Base-by-base conservation (phyloP, 2,329 filamentous ascomycete species). In the Geosmithia putterillii region DNA sequence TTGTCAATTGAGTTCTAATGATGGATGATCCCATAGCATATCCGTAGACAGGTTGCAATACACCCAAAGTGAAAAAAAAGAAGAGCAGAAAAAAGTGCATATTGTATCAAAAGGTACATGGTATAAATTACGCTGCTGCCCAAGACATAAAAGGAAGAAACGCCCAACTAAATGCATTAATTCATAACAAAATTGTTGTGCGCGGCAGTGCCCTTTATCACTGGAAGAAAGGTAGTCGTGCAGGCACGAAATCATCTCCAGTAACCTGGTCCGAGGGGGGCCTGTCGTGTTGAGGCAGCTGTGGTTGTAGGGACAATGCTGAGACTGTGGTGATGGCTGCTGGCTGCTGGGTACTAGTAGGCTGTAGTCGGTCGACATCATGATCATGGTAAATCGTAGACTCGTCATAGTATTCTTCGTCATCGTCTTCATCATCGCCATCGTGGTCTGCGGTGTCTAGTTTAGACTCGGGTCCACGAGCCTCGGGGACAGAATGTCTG, bases 181-280 rank as follows among this genome's bases (percentile, higher is more conserved):
- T n/a, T n/a, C n/a, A n/a, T n/a, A n/a, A 40, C 17, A 7, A 40
- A 10, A 23, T 40, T 42, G 14, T 14, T 7, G 32, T 20, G 21
- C 17, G n/a, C 22, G 22, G 7, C 25, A 17, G 14, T 20, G 20
- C 8, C 10, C 35, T 39, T n/a, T n/a, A 7, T 45, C 18, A 46
- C 8, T 38, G 37, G 60, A 81, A 75, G 43, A 67, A 66, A 34
- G 77, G 77, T 46, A 81, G 56, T 46, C 75, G 65, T 32, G 77
- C 77, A 4, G 76, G 76, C 19, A 80, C 63, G 50, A 81, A 81
- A 2, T 59, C 59, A 17, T 51, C 47, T n/a, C 38, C 38, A 19
- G 18, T 10, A 9, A 4, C 17, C 17, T n/a, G 15, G n/a, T 28
- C 18, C 3, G 20, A n/a, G 3, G 34, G 12, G 14, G 15, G 7